Percentiles rank a stretch among this genome's conserved stretches.
Conservation (phyloP, 441 rosid genomes). For the Erysimum pusillum region DNA sequence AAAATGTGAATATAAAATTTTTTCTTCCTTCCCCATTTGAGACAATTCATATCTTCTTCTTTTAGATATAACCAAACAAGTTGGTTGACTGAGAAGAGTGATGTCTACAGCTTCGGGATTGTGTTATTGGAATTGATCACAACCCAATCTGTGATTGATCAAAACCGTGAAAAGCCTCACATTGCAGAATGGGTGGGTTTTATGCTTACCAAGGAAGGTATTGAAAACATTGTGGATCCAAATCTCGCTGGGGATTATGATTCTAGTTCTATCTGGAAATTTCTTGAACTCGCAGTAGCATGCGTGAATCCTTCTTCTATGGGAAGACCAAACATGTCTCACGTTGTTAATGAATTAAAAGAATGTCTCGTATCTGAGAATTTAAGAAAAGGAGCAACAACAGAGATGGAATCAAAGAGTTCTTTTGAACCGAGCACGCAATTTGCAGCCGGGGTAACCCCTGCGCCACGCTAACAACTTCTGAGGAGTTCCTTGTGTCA, state of each 20-base stretch:
- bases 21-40: not conserved
- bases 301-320: not conserved
- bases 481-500: not conserved
- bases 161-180: not conserved
- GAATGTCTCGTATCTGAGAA: not conserved
- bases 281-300: constrained; percentile 11
- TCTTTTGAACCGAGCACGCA: not conserved
- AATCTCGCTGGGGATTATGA: not conserved
- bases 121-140: constrained; percentile 4
- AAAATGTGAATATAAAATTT: not conserved
- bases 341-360: not conserved
- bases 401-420: not conserved
- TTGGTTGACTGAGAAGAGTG: not conserved
- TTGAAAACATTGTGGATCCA: constrained; percentile 3
- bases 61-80: not conserved
- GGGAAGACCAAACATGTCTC: not conserved
- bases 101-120: not conserved
- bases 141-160: not conserved
- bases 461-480: not conserved
- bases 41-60: no score
- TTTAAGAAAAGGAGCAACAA: not conserved
- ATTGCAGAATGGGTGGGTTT: not conserved
- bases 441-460: not conserved
- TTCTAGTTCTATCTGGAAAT: not conserved
- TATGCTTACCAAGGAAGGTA: not conserved